These are phyloP conservation scores for Aspergillus glaucus DNA, from an alignment of 2,329 filamentous ascomycete species.

Conservation along the genomic window DNA sequence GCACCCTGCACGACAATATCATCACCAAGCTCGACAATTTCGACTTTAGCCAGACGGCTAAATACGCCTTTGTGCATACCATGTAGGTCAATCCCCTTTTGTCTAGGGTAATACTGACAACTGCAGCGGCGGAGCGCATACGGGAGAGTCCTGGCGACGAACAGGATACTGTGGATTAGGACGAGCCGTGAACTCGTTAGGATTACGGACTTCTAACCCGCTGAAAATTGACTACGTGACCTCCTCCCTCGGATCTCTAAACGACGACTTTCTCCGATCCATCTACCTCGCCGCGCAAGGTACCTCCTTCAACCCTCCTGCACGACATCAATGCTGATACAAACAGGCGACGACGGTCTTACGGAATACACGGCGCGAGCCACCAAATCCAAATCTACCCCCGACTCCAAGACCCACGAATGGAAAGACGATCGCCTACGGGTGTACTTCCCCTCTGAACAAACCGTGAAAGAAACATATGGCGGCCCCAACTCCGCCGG, in stretches of 20 bases:
- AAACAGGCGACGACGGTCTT: slow-evolving; percentile 42
- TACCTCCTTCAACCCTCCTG: slow-evolving; percentile 12
- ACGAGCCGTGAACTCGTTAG: slow-evolving; percentile 57
- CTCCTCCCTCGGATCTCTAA: slow-evolving; percentile 75
- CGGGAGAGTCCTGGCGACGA: slow-evolving; percentile 39
- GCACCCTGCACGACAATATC: slow-evolving; percentile 59
- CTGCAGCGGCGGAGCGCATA: slow-evolving; percentile 52
- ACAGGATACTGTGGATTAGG: slow-evolving; percentile 73
- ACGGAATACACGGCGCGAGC: slow-evolving; percentile 38
- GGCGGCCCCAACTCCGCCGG: slow-evolving; percentile 63
- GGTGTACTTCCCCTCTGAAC: slow-evolving; percentile 72
- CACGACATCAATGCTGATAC: not conserved
- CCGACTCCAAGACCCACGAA: slow-evolving; percentile 21
- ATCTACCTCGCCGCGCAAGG: slow-evolving; percentile 56
- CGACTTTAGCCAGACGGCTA: slow-evolving; percentile 68
- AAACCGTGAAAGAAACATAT: slow-evolving; percentile 61
- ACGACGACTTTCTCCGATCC: slow-evolving; percentile 56
- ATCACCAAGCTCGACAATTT: slow-evolving; percentile 66
- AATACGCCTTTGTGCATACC: slow-evolving; percentile 76
- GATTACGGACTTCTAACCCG: slow-evolving; percentile 49
- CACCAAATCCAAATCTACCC: slow-evolving; percentile 21
- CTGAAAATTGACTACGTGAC: slow-evolving; percentile 72
- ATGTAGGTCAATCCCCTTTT: slow-evolving; percentile 53
- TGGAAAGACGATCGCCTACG: slow-evolving; percentile 51
- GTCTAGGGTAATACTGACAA: slow-evolving; percentile 6